These are phyloP conservation scores for Papilionanthe hybrid DNA, from an alignment of 116 monocot genomes.

Conservation along the genomic window DNA sequence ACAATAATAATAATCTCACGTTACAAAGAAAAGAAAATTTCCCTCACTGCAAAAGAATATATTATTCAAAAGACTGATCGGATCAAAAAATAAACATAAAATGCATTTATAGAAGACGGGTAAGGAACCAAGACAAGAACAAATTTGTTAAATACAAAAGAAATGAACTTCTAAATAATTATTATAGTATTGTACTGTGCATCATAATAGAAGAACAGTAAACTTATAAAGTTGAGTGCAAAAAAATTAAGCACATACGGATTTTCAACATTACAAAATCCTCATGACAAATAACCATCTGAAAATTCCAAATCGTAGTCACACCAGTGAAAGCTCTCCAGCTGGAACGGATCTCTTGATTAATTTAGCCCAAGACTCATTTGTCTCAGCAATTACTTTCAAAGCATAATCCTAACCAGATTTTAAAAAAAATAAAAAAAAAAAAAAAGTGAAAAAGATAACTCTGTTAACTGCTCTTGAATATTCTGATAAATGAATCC, in stretches of 20 bases:
- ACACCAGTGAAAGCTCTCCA: slow-evolving; percentile 43
- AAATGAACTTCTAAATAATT: neutral
- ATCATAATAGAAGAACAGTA: neutral
- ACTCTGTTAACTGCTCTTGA: neutral
- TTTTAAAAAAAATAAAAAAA: too few relatives aligned
- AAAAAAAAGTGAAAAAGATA: neutral
- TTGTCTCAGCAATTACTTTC: slow-evolving; percentile 51
- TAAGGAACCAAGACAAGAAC: neutral
- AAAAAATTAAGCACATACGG: neutral
- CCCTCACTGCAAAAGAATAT: too few relatives aligned
- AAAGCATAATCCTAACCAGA: slow-evolving; percentile 42
- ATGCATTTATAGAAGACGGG: too few relatives aligned
- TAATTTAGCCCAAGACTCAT: slow-evolving; percentile 49
- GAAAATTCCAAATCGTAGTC: neutral
- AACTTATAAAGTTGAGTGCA: neutral
- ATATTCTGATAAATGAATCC: too few relatives aligned
- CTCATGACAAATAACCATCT: neutral
- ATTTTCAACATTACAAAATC: neutral
- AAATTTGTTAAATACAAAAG: neutral
- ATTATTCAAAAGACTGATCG: too few relatives aligned
- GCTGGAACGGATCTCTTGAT: slow-evolving; percentile 49
- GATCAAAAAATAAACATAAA: too few relatives aligned
- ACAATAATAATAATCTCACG: too few relatives aligned
- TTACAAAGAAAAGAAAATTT: too few relatives aligned
- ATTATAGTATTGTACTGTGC: too few relatives aligned